Percentiles rank a stretch among this genome's conserved stretches.
Conservation (phyloP, 495 filamentous ascomycete species). For the Trichoderma gamsii region DNA sequence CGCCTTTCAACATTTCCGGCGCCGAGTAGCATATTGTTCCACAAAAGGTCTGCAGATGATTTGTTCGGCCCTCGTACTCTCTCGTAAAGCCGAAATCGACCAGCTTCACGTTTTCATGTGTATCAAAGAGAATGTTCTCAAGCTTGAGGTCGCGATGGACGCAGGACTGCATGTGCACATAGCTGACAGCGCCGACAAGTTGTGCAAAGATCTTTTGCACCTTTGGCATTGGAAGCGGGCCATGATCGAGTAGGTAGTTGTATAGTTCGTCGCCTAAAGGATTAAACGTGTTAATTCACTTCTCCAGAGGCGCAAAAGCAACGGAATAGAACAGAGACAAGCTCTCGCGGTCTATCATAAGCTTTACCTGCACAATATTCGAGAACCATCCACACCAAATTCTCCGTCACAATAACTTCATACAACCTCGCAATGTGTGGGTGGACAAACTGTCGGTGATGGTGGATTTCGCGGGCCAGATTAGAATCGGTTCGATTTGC, state of each 20-base stretch:
- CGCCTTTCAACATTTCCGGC: conserved; percentile 96
- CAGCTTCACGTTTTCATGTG: conserved; percentile 96
- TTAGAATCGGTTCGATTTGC: conserved; percentile 94
- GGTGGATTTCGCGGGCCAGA: conserved; percentile 93
- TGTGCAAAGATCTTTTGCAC: conserved; percentile 95
- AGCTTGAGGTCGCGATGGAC: conserved; percentile 96
- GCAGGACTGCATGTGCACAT: conserved; percentile 91
- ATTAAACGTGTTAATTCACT: conserved; percentile 15
- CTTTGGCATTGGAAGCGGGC: conserved; percentile 76
- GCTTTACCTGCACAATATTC: conserved; percentile 90
- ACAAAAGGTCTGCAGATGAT: conserved; percentile 95
- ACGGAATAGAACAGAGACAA: neutral
- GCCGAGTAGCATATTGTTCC: conserved; percentile 97
- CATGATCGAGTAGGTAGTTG: conserved; percentile 85
- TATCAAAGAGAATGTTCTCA: conserved; percentile 95
- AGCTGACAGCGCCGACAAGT: conserved; percentile 88
- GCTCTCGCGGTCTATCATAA: neutral
- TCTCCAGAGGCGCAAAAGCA: no score
- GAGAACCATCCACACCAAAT: conserved; percentile 87
- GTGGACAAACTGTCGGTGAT: conserved; percentile 95
- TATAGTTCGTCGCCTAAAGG: conserved; percentile 86
- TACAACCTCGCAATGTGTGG: conserved; percentile 95
- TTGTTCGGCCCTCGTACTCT: conserved; percentile 92
- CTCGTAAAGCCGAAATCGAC: conserved; percentile 97
- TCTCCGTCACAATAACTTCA: conserved; percentile 95